Evolutionary conservation across 1,284 basidiomycete species (phyloP).

Genomic region (Vanrija pseudolonga): DNA sequence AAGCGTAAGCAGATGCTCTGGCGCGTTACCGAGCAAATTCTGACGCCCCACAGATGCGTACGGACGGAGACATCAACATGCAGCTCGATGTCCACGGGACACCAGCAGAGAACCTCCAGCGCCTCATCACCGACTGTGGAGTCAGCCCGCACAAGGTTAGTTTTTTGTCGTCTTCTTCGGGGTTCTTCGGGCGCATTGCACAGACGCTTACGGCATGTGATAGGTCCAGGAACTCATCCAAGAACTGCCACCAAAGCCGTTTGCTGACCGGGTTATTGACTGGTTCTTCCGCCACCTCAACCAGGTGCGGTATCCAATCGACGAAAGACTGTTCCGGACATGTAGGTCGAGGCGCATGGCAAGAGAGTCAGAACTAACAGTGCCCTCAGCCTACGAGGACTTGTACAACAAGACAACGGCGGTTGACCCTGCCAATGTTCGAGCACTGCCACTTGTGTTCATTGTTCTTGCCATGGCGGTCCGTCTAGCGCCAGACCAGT

Average conservation of each 20-base stretch:
- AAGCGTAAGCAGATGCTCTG: conserved; percentile 11
- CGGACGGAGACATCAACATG: conserved; percentile 44
- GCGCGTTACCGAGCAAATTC: not conserved
- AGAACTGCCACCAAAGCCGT: conserved; percentile 72
- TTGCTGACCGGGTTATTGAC: conserved; percentile 60
- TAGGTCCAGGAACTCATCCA: conserved; percentile 76
- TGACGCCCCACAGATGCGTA: conserved; percentile 30
- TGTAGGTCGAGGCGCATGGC: conserved; percentile 31
- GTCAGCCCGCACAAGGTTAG: conserved; percentile 71
- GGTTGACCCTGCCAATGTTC: conserved; percentile 75
- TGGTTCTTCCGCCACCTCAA: conserved; percentile 63
- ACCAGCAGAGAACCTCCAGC: conserved; percentile 54
- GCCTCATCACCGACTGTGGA: conserved; percentile 82
- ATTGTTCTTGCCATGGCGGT: conserved; percentile 89
- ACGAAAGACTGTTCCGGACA: conserved; percentile 75
- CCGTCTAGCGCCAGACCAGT: conserved; percentile 75
- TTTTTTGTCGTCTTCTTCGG: not conserved
- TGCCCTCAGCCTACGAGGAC: conserved; percentile 62
- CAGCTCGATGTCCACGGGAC: conserved; percentile 46
- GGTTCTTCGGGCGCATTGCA: not conserved
- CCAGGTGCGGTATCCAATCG: conserved; percentile 89
- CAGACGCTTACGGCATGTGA: not conserved
- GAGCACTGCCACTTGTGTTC: conserved; percentile 85
- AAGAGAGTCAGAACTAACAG: not conserved
- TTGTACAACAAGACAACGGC: conserved; percentile 69